Evolutionary conservation across 2,329 filamentous ascomycete species (phyloP), one percentile per base, ranked within the genome.

Genomic region (Boeremia lycopersici): DNA sequence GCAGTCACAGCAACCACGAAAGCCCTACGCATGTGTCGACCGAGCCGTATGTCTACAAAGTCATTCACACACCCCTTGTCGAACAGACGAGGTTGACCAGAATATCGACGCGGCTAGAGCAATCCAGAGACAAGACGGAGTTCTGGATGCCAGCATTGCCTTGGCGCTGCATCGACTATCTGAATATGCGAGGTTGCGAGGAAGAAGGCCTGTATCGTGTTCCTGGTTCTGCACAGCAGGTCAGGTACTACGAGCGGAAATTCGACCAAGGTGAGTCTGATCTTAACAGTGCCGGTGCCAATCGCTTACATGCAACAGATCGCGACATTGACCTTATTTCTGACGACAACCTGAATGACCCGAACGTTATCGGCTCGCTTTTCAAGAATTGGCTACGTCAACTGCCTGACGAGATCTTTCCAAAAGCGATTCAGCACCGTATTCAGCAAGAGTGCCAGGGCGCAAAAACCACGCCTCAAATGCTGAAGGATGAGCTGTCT

Each of bases 121-220:
- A 90, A 57, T 96, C 93, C 9, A 86, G 88, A 59, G 93, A 98
- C 71, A 97, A 97, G 81, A 98, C 93, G 0, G 93, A 97, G 70
- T 98, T 96, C 71, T 98, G 93, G 93, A 96, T 98, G 93, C 93
- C 93, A 11, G 90, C 92, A 6, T 88, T 98, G 54, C 93, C 93
- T 0, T 97, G 93, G 89, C 84, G 93, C 60, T 96, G 92, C 54
- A 97, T 98, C 62, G 93, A 98, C 81, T 86, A 77, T 70, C 81
- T 98, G 47, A 97, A 97, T 74, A 95, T 93, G 76, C 96, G 95
- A 71, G 91, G 91, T 34, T 95, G 90, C 65, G 93, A 97, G 69
- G 91, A 96, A 34, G 93, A 97, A 75, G 93, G 93, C 3, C 81
- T 98, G 3, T 98, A 98, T 73, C 87, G 93, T 54, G 89, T 98